Percentiles rank a stretch among this genome's conserved stretches.
Conservation (phyloP, 805 yeast species). For the Tetrapisispora iriomotensis region DNA sequence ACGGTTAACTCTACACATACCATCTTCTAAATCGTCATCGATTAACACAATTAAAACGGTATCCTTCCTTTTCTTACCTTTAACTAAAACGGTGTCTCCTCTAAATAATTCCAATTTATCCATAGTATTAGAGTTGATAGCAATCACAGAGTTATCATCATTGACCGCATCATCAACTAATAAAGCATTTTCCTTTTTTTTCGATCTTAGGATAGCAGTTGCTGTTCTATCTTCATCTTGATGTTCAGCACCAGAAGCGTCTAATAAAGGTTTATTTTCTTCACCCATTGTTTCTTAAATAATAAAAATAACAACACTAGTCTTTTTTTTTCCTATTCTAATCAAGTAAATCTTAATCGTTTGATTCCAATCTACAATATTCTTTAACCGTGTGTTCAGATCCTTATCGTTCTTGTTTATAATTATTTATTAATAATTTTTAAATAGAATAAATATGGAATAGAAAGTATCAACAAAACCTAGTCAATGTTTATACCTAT, state of each 20-base stretch:
- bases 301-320: not conserved
- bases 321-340: not conserved
- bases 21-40: conserved; percentile 95
- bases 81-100: conserved; percentile 94
- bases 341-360: not conserved
- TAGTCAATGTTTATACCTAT: no score
- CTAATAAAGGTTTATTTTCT: conserved; percentile 38
- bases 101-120: conserved; percentile 89
- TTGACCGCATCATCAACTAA: conserved; percentile 94
- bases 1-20: conserved; percentile 87
- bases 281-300: conserved; percentile 20
- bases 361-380: no score
- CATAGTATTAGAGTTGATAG: conserved; percentile 92
- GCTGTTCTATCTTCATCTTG: conserved; percentile 67
- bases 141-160: conserved; percentile 94
- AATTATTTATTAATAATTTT: no score
- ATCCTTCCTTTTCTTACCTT: conserved; percentile 96
- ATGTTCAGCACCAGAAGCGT: conserved; percentile 55
- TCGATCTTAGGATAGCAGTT: conserved; percentile 92
- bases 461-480: no score
- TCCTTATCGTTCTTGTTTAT: no score
- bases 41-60: conserved; percentile 92
- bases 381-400: no score
- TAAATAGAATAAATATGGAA: no score
- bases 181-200: conserved; percentile 94